Conservation (phyloP, 192 early-diverging fungal genomes). For the Cladochytrium replicatum region DNA sequence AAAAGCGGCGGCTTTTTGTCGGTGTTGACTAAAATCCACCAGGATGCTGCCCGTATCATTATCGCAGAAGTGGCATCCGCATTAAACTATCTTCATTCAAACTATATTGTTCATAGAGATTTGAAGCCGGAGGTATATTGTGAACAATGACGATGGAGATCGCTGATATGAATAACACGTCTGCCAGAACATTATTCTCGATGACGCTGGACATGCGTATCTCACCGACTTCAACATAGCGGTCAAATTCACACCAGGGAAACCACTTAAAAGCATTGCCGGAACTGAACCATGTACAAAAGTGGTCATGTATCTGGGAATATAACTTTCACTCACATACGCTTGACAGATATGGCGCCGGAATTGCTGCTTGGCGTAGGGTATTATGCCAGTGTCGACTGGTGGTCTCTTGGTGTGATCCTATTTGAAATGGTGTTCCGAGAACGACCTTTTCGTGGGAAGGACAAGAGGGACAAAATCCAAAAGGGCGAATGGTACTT, state of each 20-base stretch:
- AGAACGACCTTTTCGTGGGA: conserved; percentile 28
- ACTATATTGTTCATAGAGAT: conserved; percentile 59
- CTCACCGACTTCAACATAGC: conserved; percentile 49
- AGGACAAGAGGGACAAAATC: conserved; percentile 22
- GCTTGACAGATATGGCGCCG: conserved; percentile 9
- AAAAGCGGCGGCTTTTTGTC: neutral
- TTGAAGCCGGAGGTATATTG: conserved; percentile 49
- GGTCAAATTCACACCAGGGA: conserved; percentile 24
- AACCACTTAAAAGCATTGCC: conserved; percentile 30
- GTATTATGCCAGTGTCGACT: conserved; percentile 79
- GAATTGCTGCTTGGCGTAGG: conserved; percentile 41
- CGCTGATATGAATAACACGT: conserved; percentile 8
- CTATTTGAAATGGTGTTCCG: conserved; percentile 83
- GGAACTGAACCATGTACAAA: conserved; percentile 20
- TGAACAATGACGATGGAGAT: conserved; percentile 40
- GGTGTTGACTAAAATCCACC: neutral
- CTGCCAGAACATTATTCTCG: conserved; percentile 23
- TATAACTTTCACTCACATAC: neutral
- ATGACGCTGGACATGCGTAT: conserved; percentile 35
- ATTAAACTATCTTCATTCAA: conserved; percentile 56
- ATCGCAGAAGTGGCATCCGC: conserved; percentile 46
- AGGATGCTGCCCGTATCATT: conserved; percentile 3
- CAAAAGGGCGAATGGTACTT: conserved; percentile 17
- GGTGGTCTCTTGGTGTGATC: conserved; percentile 89
- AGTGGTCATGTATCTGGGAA: neutral